A percentile compares a stretch with the other conserved stretches of the same genome.
Evolutionary conservation across 768 basidiomycete species (phyloP).

Genomic region (Boletus reticuloceps): DNA sequence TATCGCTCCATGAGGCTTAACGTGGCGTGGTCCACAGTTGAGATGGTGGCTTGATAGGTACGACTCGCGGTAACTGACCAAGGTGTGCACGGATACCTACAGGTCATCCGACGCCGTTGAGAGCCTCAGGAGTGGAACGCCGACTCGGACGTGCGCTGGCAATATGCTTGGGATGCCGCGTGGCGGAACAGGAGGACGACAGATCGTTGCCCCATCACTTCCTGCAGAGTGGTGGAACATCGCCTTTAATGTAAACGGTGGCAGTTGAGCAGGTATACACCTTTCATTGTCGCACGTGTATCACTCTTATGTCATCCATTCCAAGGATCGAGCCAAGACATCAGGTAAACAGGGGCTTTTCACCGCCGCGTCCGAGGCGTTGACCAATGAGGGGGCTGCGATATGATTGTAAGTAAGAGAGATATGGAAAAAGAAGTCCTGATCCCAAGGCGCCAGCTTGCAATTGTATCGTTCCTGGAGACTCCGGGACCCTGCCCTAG

Average conservation of each 20-base stretch:
- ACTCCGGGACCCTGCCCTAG: slow-evolving; percentile 11
- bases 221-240: neutral
- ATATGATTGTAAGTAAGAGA: slow-evolving; percentile 7
- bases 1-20: neutral
- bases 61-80: neutral
- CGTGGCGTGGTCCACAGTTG: slow-evolving; percentile 8
- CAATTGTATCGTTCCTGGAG: slow-evolving; percentile 14
- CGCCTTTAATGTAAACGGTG: slow-evolving; percentile 1
- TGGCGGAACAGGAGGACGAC: slow-evolving; percentile 10
- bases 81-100: slow-evolving; percentile 1
- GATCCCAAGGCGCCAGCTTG: neutral
- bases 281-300: slow-evolving; percentile 3
- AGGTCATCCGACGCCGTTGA: slow-evolving; percentile 12
- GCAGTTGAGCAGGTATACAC: neutral
- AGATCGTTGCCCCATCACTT: neutral
- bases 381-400: slow-evolving; percentile 17
- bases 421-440: slow-evolving; percentile 7
- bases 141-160: slow-evolving; percentile 3
- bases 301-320: neutral
- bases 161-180: slow-evolving; percentile 6
- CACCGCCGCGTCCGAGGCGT: slow-evolving; percentile 11
- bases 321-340: slow-evolving; percentile 1
- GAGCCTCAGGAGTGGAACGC: slow-evolving; percentile 13
- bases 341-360: slow-evolving; percentile 1
- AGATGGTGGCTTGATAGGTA: slow-evolving; percentile 21